phyloP scores from a whole-genome alignment of 441 rosid genomes.

The Daphne laureola region DNA sequence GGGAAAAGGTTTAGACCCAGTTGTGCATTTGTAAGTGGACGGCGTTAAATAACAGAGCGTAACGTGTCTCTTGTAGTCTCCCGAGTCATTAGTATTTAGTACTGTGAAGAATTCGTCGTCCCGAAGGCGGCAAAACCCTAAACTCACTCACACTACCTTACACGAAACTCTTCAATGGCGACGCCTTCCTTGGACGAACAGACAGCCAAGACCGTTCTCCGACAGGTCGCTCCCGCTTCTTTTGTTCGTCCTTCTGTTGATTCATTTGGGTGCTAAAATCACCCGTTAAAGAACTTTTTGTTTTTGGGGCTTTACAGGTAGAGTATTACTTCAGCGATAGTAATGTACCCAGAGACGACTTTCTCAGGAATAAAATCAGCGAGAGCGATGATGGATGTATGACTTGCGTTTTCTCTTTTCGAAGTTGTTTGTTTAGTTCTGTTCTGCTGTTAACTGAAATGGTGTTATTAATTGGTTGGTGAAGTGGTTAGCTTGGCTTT shows the following conservation, averaged over 20 bases:
- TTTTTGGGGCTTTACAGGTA: conserved; percentile 35
- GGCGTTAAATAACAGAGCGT: no score
- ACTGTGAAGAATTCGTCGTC: neutral
- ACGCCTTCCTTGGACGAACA: conserved; percentile 53
- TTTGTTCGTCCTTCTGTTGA: neutral
- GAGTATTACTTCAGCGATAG: conserved; percentile 92
- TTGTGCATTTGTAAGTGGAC: no score
- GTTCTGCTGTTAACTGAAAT: neutral
- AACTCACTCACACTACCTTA: neutral
- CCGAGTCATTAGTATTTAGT: no score
- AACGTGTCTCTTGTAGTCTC: no score
- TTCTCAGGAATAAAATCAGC: conserved; percentile 46
- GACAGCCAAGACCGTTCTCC: conserved; percentile 56
- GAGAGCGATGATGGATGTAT: conserved; percentile 76
- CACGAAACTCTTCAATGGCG: conserved; percentile 39
- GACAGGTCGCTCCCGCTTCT: conserved; percentile 46
- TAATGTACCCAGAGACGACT: conserved; percentile 70
- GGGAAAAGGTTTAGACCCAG: no score
- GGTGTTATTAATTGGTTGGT: neutral
- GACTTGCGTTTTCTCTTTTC: neutral
- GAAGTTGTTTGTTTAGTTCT: neutral
- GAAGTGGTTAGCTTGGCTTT: conserved; percentile 77
- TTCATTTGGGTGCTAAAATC: neutral
- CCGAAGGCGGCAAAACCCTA: conserved; percentile 28
- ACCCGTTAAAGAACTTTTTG: neutral